Percentiles rank a stretch among this genome's conserved stretches.
These are phyloP conservation scores for Penicillium sp. DNA, from an alignment of 2,329 filamentous ascomycete genomes.

Conservation along the genomic window DNA sequence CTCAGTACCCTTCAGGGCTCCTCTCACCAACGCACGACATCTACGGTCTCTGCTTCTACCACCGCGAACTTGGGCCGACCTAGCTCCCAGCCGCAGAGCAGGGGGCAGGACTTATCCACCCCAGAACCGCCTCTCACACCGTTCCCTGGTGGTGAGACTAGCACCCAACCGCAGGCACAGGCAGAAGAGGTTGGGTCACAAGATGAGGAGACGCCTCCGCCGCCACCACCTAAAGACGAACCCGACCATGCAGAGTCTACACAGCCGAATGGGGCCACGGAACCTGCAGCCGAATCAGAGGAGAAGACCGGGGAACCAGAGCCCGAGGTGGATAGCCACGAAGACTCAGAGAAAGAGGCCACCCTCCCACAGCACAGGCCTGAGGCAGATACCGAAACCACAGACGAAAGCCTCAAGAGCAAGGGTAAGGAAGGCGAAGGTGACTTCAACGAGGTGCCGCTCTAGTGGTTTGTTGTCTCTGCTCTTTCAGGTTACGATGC, in stretches of 20 bases:
- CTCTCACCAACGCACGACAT: conserved; percentile 35
- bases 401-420: conserved; percentile 18
- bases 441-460: conserved; percentile 38
- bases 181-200: conserved; percentile 29
- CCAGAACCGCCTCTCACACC: conserved; percentile 34
- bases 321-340: conserved; percentile 14
- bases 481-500: conserved; percentile 6
- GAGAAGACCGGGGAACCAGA: conserved; percentile 17
- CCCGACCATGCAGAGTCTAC: conserved; percentile 16
- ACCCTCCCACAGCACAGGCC: conserved; percentile 25
- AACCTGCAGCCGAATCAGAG: conserved; percentile 6
- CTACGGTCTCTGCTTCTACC: conserved; percentile 29
- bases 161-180: conserved; percentile 28
- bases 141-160: conserved; percentile 33
- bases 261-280: conserved; percentile 19
- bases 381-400: conserved; percentile 21
- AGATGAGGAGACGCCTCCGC: conserved; percentile 26
- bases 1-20: conserved; percentile 39
- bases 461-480: conserved; percentile 21
- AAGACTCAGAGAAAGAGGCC: conserved; percentile 27
- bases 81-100: conserved; percentile 24
- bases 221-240: conserved; percentile 32
- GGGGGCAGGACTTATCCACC: conserved; percentile 23
- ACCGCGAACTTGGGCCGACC: conserved; percentile 24
- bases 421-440: conserved; percentile 34